Evolutionary conservation across 495 filamentous ascomycete species (phyloP).

Genomic region (Clohesyomyces aquaticus): DNA sequence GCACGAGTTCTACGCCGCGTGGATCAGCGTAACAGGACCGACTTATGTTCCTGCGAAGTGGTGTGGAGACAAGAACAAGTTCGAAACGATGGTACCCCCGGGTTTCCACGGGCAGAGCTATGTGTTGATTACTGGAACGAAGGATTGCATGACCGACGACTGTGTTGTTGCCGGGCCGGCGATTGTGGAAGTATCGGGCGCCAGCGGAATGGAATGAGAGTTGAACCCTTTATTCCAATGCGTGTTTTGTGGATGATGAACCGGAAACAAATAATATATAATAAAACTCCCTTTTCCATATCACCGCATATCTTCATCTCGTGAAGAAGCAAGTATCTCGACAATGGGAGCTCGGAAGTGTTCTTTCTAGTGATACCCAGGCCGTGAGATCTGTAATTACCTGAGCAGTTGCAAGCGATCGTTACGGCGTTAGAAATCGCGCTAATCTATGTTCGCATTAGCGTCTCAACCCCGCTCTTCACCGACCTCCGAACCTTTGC

Average conservation of each 20-base stretch:
- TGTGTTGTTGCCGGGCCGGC: conserved; percentile 54
- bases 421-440: too few species aligned
- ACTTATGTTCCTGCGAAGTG: conserved; percentile 37
- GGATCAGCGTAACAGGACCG: conserved; percentile 49
- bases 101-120: conserved; percentile 55
- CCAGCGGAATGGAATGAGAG: conserved; percentile 3
- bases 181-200: conserved; percentile 48
- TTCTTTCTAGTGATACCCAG: too few species aligned
- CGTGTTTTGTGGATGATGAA: too few species aligned
- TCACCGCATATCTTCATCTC: too few species aligned
- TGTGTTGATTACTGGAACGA: conserved; percentile 51
- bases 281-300: too few species aligned
- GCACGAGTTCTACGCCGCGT: conserved; percentile 45
- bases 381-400: too few species aligned
- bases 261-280: too few species aligned
- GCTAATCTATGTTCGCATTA: not conserved
- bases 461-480: not conserved
- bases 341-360: too few species aligned
- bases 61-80: conserved; percentile 22
- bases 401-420: too few species aligned
- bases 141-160: conserved; percentile 50
- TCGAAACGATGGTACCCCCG: conserved; percentile 46
- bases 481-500: too few species aligned
- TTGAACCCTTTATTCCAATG: not conserved
- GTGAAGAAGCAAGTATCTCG: too few species aligned